phyloP scores from a whole-genome alignment of 2,329 filamentous ascomycete genomes.

The Thermoascus crustaceus region DNA sequence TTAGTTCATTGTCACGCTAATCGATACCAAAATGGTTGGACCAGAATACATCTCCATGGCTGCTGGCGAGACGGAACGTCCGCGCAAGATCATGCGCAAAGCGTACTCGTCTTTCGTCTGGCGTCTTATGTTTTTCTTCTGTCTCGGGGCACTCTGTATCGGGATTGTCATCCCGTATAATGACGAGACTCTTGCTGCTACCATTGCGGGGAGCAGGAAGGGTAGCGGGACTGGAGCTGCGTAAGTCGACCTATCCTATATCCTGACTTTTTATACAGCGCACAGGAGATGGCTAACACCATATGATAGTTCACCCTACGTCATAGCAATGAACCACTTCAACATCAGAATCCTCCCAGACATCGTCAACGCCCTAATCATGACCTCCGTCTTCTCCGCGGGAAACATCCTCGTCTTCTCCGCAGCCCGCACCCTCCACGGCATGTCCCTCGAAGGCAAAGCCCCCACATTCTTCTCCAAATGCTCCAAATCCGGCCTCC shows the following conservation, averaged over 20 bases:
- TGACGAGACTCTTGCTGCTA: slow-evolving; percentile 49
- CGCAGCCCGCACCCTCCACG: slow-evolving; percentile 56
- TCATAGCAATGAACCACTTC: slow-evolving; percentile 55
- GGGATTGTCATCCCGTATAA: slow-evolving; percentile 63
- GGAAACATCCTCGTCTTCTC: slow-evolving; percentile 59
- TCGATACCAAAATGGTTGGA: slow-evolving; percentile 50
- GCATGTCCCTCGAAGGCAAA: slow-evolving; percentile 56
- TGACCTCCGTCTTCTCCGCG: slow-evolving; percentile 58
- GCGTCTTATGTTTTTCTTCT: slow-evolving; percentile 65
- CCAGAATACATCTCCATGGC: slow-evolving; percentile 55
- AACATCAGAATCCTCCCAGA: slow-evolving; percentile 54
- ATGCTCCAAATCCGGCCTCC: slow-evolving; percentile 56
- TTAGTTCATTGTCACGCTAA: neutral
- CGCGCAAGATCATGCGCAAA: slow-evolving; percentile 58
- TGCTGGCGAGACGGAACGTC: slow-evolving; percentile 61
- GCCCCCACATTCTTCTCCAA: slow-evolving; percentile 40
- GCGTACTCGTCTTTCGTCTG: slow-evolving; percentile 70
- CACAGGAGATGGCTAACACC: neutral
- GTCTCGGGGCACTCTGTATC: slow-evolving; percentile 60
- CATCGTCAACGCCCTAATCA: slow-evolving; percentile 60
- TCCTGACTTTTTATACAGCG: neutral
- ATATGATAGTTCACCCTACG: slow-evolving; percentile 48
- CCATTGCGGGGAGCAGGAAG: slow-evolving; percentile 33
- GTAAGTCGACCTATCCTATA: slow-evolving; percentile 7
- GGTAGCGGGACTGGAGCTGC: slow-evolving; percentile 52